Conservation (phyloP, 768 basidiomycete genomes). For the Steccherinum ochraceum region DNA sequence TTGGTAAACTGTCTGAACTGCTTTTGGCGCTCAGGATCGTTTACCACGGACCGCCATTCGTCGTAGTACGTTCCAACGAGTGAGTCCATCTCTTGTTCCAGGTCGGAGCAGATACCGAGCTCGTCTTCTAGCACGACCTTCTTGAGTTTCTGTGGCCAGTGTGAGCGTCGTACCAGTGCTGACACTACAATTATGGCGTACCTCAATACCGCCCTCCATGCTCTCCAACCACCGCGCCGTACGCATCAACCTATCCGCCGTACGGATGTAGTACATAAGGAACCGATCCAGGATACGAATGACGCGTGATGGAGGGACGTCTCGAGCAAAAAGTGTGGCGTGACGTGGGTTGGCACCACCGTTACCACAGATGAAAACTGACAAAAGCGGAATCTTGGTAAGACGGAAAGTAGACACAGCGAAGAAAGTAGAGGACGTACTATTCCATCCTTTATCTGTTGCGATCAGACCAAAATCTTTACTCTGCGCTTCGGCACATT, state of each 20-base stretch:
- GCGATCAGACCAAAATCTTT: slow-evolving; percentile 76
- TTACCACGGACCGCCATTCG: slow-evolving; percentile 64
- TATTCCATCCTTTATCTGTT: slow-evolving; percentile 76
- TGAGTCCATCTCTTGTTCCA: slow-evolving; percentile 61
- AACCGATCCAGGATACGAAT: slow-evolving; percentile 59
- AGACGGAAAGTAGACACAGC: neutral
- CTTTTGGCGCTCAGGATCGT: slow-evolving; percentile 39
- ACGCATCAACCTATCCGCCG: slow-evolving; percentile 64
- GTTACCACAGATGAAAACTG: slow-evolving; percentile 64
- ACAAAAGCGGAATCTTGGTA: neutral
- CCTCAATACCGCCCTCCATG: slow-evolving; percentile 63
- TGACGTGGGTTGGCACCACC: slow-evolving; percentile 52
- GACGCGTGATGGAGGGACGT: slow-evolving; percentile 62
- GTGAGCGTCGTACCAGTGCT: neutral
- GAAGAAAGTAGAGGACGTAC: slow-evolving; percentile 23
- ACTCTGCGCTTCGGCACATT: slow-evolving; percentile 72
- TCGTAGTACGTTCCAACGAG: slow-evolving; percentile 60
- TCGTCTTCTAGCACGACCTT: slow-evolving; percentile 64
- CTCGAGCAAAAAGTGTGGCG: slow-evolving; percentile 57
- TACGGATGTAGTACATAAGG: slow-evolving; percentile 63
- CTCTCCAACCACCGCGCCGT: slow-evolving; percentile 72
- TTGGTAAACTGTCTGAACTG: slow-evolving; percentile 64
- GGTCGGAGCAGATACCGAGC: slow-evolving; percentile 63
- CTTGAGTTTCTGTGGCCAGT: slow-evolving; percentile 40
- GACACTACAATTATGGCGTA: slow-evolving; percentile 9